phyloP scores from a whole-genome alignment of 108 stramenopile species.

The Cyclotella kingstonii region DNA sequence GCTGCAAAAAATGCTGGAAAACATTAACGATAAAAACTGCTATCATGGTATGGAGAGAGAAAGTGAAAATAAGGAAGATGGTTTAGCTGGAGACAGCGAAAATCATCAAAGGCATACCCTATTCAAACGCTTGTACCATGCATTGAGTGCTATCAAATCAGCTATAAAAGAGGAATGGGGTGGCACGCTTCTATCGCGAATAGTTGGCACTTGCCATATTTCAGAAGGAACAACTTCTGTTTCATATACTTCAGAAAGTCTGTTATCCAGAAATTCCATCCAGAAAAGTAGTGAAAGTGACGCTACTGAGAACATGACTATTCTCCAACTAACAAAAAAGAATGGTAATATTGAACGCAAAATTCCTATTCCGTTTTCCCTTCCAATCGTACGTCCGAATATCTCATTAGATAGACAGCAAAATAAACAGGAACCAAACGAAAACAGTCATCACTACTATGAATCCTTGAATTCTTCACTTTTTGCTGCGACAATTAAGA shows the following conservation, averaged over 20 bases:
- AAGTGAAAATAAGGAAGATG: conserved; percentile 10
- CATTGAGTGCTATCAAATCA: conserved; percentile 2
- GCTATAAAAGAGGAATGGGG: conserved; percentile 28
- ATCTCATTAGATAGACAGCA: background rate
- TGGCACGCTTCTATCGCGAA: conserved; percentile 23
- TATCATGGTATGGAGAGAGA: conserved; percentile 9
- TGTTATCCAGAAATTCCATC: background rate
- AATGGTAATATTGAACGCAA: conserved; percentile 40
- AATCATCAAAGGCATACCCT: background rate
- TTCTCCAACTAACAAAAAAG: conserved; percentile 25
- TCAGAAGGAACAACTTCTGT: background rate
- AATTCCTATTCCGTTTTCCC: conserved; percentile 33
- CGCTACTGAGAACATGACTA: conserved; percentile 16
- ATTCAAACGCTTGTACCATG: background rate
- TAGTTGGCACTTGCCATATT: conserved; percentile 21
- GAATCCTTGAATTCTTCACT: conserved; percentile 22
- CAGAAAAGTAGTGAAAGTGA: background rate
- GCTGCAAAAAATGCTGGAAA: background rate
- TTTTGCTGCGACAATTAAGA: conserved; percentile 28
- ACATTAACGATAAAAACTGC: background rate
- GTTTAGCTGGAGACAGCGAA: background rate
- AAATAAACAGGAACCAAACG: background rate
- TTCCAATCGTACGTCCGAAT: conserved; percentile 23
- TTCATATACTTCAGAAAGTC: background rate
- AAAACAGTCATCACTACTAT: conserved; percentile 5